phyloP scores from a whole-genome alignment of 345 rosid genomes.

The Citrus trifoliata region DNA sequence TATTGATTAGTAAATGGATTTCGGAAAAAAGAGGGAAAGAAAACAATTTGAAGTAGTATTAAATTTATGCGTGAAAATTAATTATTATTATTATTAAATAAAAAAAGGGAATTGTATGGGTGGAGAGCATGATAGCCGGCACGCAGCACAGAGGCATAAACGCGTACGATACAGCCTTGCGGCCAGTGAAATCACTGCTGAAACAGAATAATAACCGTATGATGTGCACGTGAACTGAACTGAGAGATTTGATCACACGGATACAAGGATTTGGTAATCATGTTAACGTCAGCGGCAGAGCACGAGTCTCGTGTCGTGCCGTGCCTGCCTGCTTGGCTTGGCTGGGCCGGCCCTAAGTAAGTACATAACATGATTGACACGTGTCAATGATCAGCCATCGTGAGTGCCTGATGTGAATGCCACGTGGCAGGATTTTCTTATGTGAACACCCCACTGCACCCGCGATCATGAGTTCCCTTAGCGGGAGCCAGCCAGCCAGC shows the following conservation, averaged over 20 bases:
- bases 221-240: constrained; percentile 33
- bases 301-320: constrained; percentile 24
- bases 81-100: too few relatives aligned
- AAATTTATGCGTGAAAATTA: background rate
- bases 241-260: background rate
- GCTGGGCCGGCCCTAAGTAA: background rate
- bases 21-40: background rate
- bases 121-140: constrained; percentile 5
- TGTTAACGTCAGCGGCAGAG: constrained; percentile 16
- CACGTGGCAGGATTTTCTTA: background rate
- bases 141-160: background rate
- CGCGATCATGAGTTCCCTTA: background rate
- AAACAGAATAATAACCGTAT: constrained; percentile 1
- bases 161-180: background rate
- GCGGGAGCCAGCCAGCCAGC: background rate
- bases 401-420: background rate
- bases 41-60: background rate
- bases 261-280: background rate
- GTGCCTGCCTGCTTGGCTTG: constrained; percentile 24
- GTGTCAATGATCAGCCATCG: background rate
- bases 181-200: background rate
- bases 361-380: background rate
- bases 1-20: background rate
- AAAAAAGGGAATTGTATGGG: background rate
- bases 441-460: background rate